Evolutionary conservation across 805 yeast species (phyloP).

Genomic region (Ogataea populi-albae): DNA sequence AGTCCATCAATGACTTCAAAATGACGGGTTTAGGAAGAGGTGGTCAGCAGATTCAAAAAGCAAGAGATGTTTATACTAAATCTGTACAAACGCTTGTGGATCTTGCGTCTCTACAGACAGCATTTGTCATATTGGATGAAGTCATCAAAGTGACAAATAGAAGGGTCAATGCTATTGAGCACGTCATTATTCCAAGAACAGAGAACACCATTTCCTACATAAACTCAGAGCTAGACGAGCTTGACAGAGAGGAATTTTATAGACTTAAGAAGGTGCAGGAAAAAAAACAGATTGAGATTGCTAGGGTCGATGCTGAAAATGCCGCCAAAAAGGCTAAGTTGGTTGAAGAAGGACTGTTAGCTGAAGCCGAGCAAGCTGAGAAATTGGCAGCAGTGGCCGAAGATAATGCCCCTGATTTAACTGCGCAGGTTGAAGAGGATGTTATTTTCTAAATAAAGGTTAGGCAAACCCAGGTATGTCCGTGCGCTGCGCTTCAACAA

Average conservation of each 20-base stretch:
- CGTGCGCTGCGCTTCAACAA: too few species aligned
- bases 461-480: too few species aligned
- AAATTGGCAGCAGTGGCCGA: constrained; percentile 16
- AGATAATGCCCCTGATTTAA: constrained; percentile 20
- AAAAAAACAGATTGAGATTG: constrained; percentile 81
- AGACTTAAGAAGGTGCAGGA: constrained; percentile 95
- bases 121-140: constrained; percentile 93
- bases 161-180: constrained; percentile 98
- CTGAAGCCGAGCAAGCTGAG: constrained; percentile 21
- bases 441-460: too few species aligned
- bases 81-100: constrained; percentile 98
- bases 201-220: constrained; percentile 91
- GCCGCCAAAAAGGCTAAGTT: constrained; percentile 29
- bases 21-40: constrained; percentile 97
- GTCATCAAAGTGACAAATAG: constrained; percentile 97
- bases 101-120: constrained; percentile 93
- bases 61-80: constrained; percentile 86
- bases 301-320: constrained; percentile 58
- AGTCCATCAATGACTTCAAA: constrained; percentile 87
- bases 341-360: constrained; percentile 21
- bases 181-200: constrained; percentile 95
- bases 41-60: constrained; percentile 96
- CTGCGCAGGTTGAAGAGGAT: constrained; percentile 37
- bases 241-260: constrained; percentile 97
- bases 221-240: constrained; percentile 93